Percentiles rank a stretch among this genome's conserved stretches.
phyloP scores from a whole-genome alignment of 1,284 basidiomycete species.

The Pholiota adiposa region DNA sequence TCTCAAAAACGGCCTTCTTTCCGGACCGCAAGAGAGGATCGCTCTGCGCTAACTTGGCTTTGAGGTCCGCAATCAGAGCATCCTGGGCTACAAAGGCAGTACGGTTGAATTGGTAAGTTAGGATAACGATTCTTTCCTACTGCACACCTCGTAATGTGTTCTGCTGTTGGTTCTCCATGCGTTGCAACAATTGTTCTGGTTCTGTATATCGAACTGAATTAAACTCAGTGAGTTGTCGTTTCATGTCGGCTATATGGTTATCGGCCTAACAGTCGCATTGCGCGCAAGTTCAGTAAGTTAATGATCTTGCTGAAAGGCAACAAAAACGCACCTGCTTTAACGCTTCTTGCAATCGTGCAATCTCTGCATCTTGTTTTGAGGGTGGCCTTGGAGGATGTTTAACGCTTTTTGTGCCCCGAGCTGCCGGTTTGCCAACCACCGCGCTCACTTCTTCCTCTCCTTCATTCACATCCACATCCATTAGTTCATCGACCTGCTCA shows the following conservation, averaged over 20 bases:
- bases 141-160: slow-evolving; percentile 48
- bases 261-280: slow-evolving; percentile 37
- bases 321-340: slow-evolving; percentile 29
- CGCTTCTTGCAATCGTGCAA: slow-evolving; percentile 26
- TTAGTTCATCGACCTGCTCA: slow-evolving; percentile 30
- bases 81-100: slow-evolving; percentile 53
- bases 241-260: slow-evolving; percentile 50
- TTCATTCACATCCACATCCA: slow-evolving; percentile 23
- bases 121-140: background rate
- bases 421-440: slow-evolving; percentile 18
- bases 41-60: slow-evolving; percentile 52
- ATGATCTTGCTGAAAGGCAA: background rate
- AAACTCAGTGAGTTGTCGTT: slow-evolving; percentile 59
- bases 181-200: slow-evolving; percentile 55
- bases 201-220: slow-evolving; percentile 63
- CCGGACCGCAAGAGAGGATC: slow-evolving; percentile 56
- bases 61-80: slow-evolving; percentile 59
- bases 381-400: slow-evolving; percentile 15
- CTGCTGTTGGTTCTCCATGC: slow-evolving; percentile 53
- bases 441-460: slow-evolving; percentile 18
- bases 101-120: background rate
- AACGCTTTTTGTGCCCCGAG: slow-evolving; percentile 6
- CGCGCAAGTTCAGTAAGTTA: background rate
- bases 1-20: slow-evolving; percentile 56
- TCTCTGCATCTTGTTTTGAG: slow-evolving; percentile 19